Base-by-base conservation (phyloP, 2,329 filamentous ascomycete genomes). In the Phaeosphaeriaceae sp. region DNA sequence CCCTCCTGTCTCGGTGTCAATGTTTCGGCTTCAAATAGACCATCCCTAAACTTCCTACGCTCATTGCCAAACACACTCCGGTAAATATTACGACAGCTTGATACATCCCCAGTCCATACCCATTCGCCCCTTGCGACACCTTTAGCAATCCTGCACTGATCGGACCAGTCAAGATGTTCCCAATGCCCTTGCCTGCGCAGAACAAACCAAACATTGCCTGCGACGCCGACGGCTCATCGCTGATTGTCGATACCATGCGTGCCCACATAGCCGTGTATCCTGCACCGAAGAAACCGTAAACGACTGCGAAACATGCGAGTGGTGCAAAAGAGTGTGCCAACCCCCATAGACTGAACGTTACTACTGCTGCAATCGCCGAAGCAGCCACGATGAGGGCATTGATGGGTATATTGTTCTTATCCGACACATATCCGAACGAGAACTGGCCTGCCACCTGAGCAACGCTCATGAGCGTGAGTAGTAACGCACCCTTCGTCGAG, bases 121-220 rank as follows among this genome's bases (percentile, higher is more conserved):
- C 9, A 52, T 2, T 50, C 15, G 53, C 35, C 2, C 21, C 42
- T 21, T n/a, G 50, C 65, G 52, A 54, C 51, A 46, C 43, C 44
- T 21, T 60, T 58, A 52, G 78, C 52, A 60, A 80, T 51, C 35
- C 69, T 68, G 60, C 81, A 54, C 82, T 83, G 52, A 85, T 67
- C 0, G 83, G 83, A 1, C 83, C 83, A 47, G 77, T 78, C 1
- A 81, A 72, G 6, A 85, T 75, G 64, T 80, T 81, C 0, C 83
- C 83, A 47, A 85, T 74, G 0, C 82, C 83, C 40, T 81, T 79
- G 0, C 82, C 82, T 11, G 78, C 77, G 23, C 77, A 76, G 53
- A 84, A 74, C 9, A 82, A 66, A 0, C 76, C 78, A 52, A 84
- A 78, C 8, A 84, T 75, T 28, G 83, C 77, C 0, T 79, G 78